Base-by-base conservation (phyloP, 495 filamentous ascomycete genomes). In the Podospora fimiseda region DNA sequence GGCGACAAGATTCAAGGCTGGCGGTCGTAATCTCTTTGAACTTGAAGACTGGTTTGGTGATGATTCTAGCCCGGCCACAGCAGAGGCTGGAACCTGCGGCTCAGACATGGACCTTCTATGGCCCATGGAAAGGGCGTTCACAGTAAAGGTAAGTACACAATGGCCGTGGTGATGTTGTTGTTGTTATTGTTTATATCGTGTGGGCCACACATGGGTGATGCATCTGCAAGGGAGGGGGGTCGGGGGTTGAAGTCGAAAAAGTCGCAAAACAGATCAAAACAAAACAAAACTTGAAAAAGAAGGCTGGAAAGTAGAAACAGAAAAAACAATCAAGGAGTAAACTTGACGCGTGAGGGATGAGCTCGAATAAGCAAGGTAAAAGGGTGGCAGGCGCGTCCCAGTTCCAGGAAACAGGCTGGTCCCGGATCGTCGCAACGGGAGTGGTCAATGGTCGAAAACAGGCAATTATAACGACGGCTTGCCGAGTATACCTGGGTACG, bases 401-500 rank as follows among this genome's bases (percentile, higher is more conserved):
- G 52, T 33, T 52, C 47, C 52, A 13, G 18, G 19, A 44, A 41
- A 57, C 27, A 45, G 50, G 30, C 30, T 52, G 56, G 47, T 36
- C 48, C 20, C 20, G 39, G 33, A 23, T 43, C n/a, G 37, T 37
- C 23, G 53, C 52, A 57, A 58, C 37, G 53, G 50, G 55, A 65
- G 50, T 60, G 55, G 59, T 23, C 50, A 46, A 48, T 47, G 11
- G 46, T 9, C 27, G 22, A 23, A 51, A 58, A n/a, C 42, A 22
- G 22, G 37, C 43, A 20, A 59, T 38, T 60, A 62, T 60, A 62
- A 33, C 57, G 48, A 59, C 55, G 40, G 42, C 16, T 55, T 60
- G 60, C 60, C 62, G 62, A 63, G 51, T 65, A 60, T 60, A 63
- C n/a, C n/a, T n/a, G n/a, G n/a, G n/a, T n/a, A n/a, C 52, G 56